A percentile compares a stretch with the other conserved stretches of the same genome.
These are phyloP conservation scores for Adansonia gregorii DNA, from an alignment of 441 rosid species.

Conservation along the genomic window DNA sequence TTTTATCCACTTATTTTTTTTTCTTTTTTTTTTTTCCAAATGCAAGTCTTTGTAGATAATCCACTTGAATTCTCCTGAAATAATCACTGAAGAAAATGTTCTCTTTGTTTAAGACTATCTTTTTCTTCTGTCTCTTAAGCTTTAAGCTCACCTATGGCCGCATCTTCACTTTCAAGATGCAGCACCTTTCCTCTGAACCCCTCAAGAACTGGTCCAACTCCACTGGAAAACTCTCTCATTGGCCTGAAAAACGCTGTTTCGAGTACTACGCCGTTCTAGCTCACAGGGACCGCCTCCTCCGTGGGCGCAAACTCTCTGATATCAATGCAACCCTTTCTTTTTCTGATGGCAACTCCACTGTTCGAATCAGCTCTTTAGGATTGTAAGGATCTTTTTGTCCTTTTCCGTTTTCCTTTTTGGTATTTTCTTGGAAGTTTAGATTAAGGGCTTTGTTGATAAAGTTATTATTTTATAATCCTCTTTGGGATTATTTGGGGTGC, in stretches of 20 bases:
- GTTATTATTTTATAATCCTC: not conserved
- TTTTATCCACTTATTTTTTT: slow-evolving; percentile 7
- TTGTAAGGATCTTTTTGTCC: slow-evolving; percentile 48
- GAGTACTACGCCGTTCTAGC: slow-evolving; percentile 72
- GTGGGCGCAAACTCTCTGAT: slow-evolving; percentile 57
- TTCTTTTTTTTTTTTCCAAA: slow-evolving; percentile 12
- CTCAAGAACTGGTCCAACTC: slow-evolving; percentile 60
- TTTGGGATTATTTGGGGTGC: slow-evolving; percentile 19
- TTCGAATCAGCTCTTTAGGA: slow-evolving; percentile 76
- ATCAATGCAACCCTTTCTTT: slow-evolving; percentile 54
- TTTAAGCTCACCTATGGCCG: slow-evolving; percentile 46
- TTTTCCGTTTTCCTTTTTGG: not conserved
- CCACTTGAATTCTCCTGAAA: slow-evolving; percentile 9
- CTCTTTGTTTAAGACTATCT: slow-evolving; percentile 33
- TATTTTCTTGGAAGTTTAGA: slow-evolving; percentile 17
- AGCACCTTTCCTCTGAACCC: slow-evolving; percentile 69
- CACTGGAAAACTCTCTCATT: slow-evolving; percentile 41
- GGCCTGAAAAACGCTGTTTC: slow-evolving; percentile 66
- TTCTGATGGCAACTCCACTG: slow-evolving; percentile 75
- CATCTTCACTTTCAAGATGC: slow-evolving; percentile 87
- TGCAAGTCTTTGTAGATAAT: slow-evolving; percentile 23
- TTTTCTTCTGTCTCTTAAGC: slow-evolving; percentile 41
- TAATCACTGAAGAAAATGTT: slow-evolving; percentile 32
- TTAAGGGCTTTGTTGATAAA: slow-evolving; percentile 19
- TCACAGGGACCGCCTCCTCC: slow-evolving; percentile 61